Conservation (phyloP, 176 grass and related monocot species). For the Zoysia pacifica region DNA sequence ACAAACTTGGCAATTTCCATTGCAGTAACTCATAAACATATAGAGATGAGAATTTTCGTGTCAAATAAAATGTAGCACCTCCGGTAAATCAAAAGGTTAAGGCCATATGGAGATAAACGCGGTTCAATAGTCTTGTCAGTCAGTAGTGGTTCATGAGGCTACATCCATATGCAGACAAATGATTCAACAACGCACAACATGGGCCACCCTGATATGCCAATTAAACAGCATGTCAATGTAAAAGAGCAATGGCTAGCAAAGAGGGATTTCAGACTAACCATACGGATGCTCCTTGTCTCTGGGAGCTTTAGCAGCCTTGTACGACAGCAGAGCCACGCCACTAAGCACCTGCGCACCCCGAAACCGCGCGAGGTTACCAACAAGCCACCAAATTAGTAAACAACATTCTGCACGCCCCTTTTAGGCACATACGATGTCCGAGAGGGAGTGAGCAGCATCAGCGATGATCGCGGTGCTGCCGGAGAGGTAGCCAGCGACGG, state of each 20-base stretch:
- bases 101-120: background rate
- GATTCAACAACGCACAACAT: background rate
- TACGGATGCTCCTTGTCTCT: conserved; percentile 91
- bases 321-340: conserved; percentile 79
- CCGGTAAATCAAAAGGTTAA: conserved; percentile 8
- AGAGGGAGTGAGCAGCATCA: conserved; percentile 92
- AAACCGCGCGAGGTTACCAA: conserved; percentile 22
- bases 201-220: background rate
- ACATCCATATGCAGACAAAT: background rate
- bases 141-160: background rate
- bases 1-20: no score
- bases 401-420: background rate
- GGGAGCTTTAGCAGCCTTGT: conserved; percentile 77
- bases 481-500: conserved; percentile 72
- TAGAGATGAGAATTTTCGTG: background rate
- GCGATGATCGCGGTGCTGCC: conserved; percentile 88
- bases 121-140: background rate
- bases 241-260: background rate
- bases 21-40: conserved; percentile 12
- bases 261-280: conserved; percentile 52
- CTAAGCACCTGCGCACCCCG: conserved; percentile 64
- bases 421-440: conserved; percentile 65
- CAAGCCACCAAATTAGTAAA: background rate
- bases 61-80: background rate
- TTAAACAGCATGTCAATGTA: background rate